A percentile compares a stretch with the other conserved stretches of the same genome.
Evolutionary conservation across 768 basidiomycete species (phyloP).

Genomic region (Lentinus brumalis): DNA sequence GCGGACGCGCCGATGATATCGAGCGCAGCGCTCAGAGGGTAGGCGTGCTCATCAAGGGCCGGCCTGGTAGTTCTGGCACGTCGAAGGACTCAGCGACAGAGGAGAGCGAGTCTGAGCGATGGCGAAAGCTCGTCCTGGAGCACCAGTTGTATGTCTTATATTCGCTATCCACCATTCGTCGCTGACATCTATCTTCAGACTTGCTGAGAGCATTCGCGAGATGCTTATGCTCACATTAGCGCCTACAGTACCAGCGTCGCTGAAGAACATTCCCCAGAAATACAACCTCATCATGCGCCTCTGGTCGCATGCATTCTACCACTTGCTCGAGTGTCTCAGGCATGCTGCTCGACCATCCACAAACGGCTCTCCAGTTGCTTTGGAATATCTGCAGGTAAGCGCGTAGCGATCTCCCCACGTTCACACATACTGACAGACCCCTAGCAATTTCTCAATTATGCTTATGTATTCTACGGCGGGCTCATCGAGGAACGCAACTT

Average conservation of each 20-base stretch:
- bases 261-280: constrained; percentile 87
- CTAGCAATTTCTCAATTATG: constrained; percentile 87
- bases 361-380: constrained; percentile 56
- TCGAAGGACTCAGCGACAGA: constrained; percentile 36
- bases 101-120: constrained; percentile 74
- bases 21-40: constrained; percentile 39
- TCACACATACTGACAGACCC: not conserved
- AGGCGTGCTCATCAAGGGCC: constrained; percentile 42
- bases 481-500: constrained; percentile 83
- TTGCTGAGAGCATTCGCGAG: constrained; percentile 89
- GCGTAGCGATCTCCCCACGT: not conserved
- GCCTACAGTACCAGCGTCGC: constrained; percentile 83
- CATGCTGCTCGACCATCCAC: constrained; percentile 63
- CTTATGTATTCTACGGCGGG: constrained; percentile 91
- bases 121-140: constrained; percentile 67
- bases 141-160: constrained; percentile 76
- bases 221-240: constrained; percentile 84
- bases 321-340: constrained; percentile 86
- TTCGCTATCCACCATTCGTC: constrained; percentile 5
- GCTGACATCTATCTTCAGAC: constrained; percentile 44
- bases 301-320: constrained; percentile 91
- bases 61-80: constrained; percentile 29
- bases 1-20: constrained; percentile 26
- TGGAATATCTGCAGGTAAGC: constrained; percentile 78
- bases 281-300: constrained; percentile 95